Evolutionary conservation across 805 yeast species (phyloP).

Genomic region (Cyberlindnera sargentensis): DNA sequence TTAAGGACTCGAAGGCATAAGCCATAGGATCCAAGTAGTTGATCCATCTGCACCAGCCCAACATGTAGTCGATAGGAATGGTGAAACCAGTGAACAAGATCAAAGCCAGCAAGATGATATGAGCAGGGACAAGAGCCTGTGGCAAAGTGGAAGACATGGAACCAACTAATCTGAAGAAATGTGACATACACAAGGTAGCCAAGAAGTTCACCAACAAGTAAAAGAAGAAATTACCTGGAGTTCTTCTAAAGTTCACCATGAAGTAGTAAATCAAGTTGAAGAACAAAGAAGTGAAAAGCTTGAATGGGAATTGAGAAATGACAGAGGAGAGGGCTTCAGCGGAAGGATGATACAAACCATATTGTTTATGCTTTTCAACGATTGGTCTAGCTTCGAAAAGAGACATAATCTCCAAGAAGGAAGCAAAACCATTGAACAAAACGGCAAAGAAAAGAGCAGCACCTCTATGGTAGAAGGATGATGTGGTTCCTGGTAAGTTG

Average conservation of each 20-base stretch:
- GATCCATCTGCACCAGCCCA: conserved; percentile 63
- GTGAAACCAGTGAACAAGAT: conserved; percentile 52
- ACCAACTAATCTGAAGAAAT: conserved; percentile 48
- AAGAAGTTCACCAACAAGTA: conserved; percentile 36
- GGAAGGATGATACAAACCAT: conserved; percentile 52
- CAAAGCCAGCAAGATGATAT: conserved; percentile 40
- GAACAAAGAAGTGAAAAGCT: conserved; percentile 33
- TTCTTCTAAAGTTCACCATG: conserved; percentile 44
- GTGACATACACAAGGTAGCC: conserved; percentile 49
- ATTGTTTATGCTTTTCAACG: conserved; percentile 51
- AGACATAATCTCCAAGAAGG: conserved; percentile 45
- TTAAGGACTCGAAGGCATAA: conserved; percentile 50
- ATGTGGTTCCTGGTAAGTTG: conserved; percentile 37
- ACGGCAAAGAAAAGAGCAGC: conserved; percentile 64
- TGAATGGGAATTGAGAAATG: conserved; percentile 50
- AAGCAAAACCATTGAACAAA: conserved; percentile 55
- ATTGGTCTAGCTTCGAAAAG: conserved; percentile 36
- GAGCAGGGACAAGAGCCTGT: conserved; percentile 54
- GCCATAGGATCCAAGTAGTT: conserved; percentile 53
- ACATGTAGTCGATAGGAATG: conserved; percentile 48
- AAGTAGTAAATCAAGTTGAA: conserved; percentile 48
- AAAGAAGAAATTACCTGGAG: conserved; percentile 50
- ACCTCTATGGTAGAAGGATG: conserved; percentile 47
- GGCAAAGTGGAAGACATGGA: conserved; percentile 39
- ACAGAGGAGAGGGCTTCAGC: conserved; percentile 61